These are phyloP conservation scores for Cercophora sp. DNA, from an alignment of 495 filamentous ascomycete species.

Conservation along the genomic window DNA sequence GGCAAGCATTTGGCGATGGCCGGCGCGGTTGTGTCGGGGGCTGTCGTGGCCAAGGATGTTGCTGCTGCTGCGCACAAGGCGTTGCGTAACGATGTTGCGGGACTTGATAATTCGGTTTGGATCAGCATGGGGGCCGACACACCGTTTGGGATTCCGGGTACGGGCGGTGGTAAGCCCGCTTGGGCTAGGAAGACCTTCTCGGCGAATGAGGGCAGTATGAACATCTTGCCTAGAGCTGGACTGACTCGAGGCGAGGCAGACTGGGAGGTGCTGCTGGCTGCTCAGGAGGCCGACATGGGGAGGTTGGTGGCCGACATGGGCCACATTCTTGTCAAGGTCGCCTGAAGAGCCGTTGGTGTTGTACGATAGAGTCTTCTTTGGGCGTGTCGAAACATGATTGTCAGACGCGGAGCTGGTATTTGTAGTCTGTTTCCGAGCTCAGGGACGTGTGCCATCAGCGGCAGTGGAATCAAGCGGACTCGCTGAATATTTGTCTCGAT, in stretches of 20 bases:
- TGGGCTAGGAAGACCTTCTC: background rate
- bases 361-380: too few relatives aligned
- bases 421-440: too few relatives aligned
- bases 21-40: background rate
- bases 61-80: background rate
- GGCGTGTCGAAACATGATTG: too few relatives aligned
- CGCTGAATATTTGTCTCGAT: too few relatives aligned
- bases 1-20: background rate
- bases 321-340: background rate
- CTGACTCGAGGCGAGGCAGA: conserved; percentile 4
- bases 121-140: background rate
- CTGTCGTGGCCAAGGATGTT: too few relatives aligned
- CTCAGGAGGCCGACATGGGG: conserved; percentile 4
- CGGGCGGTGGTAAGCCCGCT: background rate
- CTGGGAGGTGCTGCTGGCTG: conserved; percentile 9
- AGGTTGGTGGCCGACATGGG: background rate
- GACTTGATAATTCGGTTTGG: conserved; percentile 2
- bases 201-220: background rate
- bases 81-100: background rate
- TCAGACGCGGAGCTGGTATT: too few relatives aligned
- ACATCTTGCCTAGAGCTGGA: conserved; percentile 7
- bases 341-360: background rate
- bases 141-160: conserved; percentile 7
- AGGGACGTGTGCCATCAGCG: too few relatives aligned
- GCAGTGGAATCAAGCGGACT: too few relatives aligned